These are phyloP conservation scores for Dendrocalamus sinicus DNA, from an alignment of 176 grass and related monocot genomes.

Conservation along the genomic window DNA sequence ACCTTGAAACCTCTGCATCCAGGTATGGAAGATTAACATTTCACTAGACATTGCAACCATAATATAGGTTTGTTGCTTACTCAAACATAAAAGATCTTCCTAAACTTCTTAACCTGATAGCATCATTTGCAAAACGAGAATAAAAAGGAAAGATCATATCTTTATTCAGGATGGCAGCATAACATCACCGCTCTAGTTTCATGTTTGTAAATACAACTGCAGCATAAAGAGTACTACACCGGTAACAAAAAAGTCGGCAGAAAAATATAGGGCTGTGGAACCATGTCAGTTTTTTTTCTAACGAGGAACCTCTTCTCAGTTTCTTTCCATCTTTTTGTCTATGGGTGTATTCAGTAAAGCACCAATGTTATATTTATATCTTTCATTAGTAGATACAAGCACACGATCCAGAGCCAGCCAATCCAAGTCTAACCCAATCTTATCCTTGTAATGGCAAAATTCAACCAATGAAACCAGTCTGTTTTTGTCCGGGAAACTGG, in stretches of 20 bases:
- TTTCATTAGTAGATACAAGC: not conserved
- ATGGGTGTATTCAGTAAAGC: not conserved
- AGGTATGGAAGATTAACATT: slow-evolving; percentile 32
- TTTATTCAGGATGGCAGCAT: not conserved
- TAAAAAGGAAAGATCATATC: not conserved
- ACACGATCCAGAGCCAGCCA: slow-evolving; percentile 4
- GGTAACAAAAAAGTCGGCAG: not conserved
- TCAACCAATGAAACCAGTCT: not conserved
- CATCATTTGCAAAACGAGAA: not conserved
- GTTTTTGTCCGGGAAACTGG: not conserved
- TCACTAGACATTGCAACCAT: not conserved
- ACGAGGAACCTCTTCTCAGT: not conserved
- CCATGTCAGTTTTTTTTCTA: not conserved
- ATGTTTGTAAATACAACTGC: not conserved
- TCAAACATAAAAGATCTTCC: not conserved
- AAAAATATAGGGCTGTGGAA: not conserved
- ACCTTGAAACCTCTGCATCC: slow-evolving; percentile 93
- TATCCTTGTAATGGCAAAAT: not conserved
- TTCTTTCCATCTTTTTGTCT: not conserved
- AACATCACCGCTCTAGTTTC: not conserved
- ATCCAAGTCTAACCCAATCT: not conserved
- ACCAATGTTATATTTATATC: slow-evolving; percentile 8
- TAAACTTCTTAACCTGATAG: not conserved
- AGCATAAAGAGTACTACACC: slow-evolving; percentile 2
- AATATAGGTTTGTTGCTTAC: slow-evolving; percentile 23